Conservation (phyloP, 176 grass and related monocot genomes). For the Oryza coarctata region DNA sequence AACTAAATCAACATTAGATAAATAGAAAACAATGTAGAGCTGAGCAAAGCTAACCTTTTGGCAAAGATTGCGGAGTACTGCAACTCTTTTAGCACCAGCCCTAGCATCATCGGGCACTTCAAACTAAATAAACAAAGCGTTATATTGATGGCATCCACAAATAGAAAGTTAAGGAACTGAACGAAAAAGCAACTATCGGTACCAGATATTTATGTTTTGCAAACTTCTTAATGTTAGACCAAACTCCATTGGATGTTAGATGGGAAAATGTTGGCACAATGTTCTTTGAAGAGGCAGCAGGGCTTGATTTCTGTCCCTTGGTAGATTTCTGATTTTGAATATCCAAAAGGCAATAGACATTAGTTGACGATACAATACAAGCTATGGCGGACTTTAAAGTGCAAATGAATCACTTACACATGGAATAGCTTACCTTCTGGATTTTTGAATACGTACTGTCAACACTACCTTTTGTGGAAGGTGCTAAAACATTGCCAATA, state of each 20-base stretch:
- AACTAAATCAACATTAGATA: neutral
- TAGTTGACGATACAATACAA: neutral
- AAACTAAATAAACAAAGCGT: conserved; percentile 54
- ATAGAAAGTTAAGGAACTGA: conserved; percentile 22
- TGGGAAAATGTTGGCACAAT: conserved; percentile 41
- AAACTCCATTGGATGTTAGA: conserved; percentile 70
- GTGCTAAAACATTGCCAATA: conserved; percentile 52
- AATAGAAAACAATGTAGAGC: neutral
- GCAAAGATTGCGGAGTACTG: conserved; percentile 89
- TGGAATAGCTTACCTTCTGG: conserved; percentile 52
- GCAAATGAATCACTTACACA: neutral
- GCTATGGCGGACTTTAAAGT: neutral
- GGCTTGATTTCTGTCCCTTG: conserved; percentile 49
- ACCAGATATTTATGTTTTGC: conserved; percentile 92
- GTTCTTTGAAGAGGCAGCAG: conserved; percentile 53
- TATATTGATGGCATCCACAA: conserved; percentile 3
- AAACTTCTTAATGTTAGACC: conserved; percentile 77
- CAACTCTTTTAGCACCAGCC: conserved; percentile 55
- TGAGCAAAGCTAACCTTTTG: conserved; percentile 60
- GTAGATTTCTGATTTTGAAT: conserved; percentile 42
- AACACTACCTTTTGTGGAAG: conserved; percentile 50
- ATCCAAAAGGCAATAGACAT: neutral
- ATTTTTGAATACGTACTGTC: conserved; percentile 47
- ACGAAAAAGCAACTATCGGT: conserved; percentile 3
- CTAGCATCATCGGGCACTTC: conserved; percentile 73